Conservation (phyloP, 345 rosid species). For the Bretschneidera sinensis region DNA sequence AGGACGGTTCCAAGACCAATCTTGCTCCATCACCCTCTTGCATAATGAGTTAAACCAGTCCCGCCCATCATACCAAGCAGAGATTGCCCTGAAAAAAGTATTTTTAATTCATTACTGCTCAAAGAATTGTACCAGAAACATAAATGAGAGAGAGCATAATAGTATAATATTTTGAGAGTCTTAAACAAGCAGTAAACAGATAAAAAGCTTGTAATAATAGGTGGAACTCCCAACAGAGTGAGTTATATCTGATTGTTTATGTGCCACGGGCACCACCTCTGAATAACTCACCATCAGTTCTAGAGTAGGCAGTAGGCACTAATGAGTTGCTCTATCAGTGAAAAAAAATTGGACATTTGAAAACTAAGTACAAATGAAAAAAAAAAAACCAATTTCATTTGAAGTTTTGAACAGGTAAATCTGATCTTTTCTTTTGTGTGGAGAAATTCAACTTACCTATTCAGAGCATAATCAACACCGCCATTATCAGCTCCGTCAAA, state of each 20-base stretch:
- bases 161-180: background rate
- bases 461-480: slow-evolving; percentile 81
- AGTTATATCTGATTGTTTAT: too few species aligned
- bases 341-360: too few species aligned
- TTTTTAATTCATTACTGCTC: background rate
- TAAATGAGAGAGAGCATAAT: background rate
- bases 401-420: background rate
- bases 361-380: too few species aligned
- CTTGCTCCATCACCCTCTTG: slow-evolving; percentile 93
- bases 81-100: slow-evolving; percentile 64
- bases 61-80: slow-evolving; percentile 66
- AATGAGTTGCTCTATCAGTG: too few species aligned
- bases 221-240: too few species aligned
- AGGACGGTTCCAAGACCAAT: slow-evolving; percentile 99
- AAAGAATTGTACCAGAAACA: background rate
- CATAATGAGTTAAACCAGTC: slow-evolving; percentile 73
- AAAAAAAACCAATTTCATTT: background rate
- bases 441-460: slow-evolving; percentile 52
- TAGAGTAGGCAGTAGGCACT: too few species aligned
- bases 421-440: background rate
- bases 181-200: slow-evolving; percentile 2
- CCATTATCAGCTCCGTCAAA: slow-evolving; percentile 83
- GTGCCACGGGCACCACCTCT: too few species aligned
- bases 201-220: too few species aligned
- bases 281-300: too few species aligned